phyloP scores from a whole-genome alignment of 2,329 filamentous ascomycete species.

The Clarireedia hainanense region DNA sequence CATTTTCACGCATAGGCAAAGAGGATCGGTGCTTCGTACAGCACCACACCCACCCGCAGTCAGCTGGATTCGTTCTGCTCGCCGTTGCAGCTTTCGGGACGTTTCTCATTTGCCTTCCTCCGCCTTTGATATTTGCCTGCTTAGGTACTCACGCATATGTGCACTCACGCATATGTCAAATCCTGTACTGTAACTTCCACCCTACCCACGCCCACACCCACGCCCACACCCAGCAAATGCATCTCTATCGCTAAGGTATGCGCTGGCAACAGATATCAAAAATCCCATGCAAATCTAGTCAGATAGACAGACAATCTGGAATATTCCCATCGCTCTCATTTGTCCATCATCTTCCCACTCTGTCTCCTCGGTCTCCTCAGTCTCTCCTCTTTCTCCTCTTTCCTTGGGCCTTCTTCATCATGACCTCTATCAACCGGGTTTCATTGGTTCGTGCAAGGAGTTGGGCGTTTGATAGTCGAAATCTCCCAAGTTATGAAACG shows the following conservation, averaged over 20 bases:
- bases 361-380: neutral
- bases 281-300: neutral
- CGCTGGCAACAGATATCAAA: neutral
- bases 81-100: too few species aligned
- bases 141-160: too few species aligned
- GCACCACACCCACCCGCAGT: too few species aligned
- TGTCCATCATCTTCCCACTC: neutral
- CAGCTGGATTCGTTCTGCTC: too few species aligned
- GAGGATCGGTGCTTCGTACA: too few species aligned
- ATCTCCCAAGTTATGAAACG: constrained; percentile 1
- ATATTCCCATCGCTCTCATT: constrained; percentile 3
- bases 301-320: constrained; percentile 1
- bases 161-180: too few species aligned
- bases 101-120: too few species aligned
- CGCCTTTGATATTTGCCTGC: too few species aligned
- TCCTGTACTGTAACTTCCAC: too few species aligned
- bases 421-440: neutral
- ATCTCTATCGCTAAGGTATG: neutral
- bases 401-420: neutral
- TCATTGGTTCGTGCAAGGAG: neutral
- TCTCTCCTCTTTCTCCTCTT: neutral
- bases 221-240: too few species aligned
- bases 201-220: neutral
- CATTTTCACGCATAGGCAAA: too few species aligned
- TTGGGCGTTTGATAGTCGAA: constrained; percentile 4